Evolutionary conservation across 768 basidiomycete species (phyloP).

Genomic region (Mycena rosella): DNA sequence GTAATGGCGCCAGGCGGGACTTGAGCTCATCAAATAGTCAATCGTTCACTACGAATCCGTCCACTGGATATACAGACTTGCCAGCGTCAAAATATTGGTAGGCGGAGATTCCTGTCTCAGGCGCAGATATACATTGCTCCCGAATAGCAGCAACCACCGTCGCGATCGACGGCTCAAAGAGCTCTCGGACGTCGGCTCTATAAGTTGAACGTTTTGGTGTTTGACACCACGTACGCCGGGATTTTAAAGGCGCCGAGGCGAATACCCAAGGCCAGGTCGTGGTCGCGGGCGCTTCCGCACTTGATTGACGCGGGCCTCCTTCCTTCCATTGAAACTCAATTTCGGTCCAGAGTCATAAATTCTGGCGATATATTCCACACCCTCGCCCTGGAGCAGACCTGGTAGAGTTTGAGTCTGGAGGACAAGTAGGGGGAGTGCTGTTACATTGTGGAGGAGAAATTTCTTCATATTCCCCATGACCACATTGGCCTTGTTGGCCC

Average conservation of each 20-base stretch:
- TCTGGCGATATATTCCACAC: constrained; percentile 54
- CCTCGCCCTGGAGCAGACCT: constrained; percentile 66
- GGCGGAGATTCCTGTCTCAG: constrained; percentile 46
- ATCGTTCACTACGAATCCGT: constrained; percentile 65
- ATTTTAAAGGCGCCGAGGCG: constrained; percentile 62
- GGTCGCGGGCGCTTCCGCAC: constrained; percentile 59
- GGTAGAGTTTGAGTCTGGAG: constrained; percentile 1
- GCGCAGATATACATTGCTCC: constrained; percentile 46
- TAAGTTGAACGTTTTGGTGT: neutral
- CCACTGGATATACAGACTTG: constrained; percentile 61
- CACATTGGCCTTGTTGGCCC: constrained; percentile 43
- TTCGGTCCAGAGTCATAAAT: constrained; percentile 64
- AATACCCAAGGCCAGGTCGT: constrained; percentile 55
- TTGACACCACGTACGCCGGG: constrained; percentile 40
- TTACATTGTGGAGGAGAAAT: constrained; percentile 61
- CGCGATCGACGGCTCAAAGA: constrained; percentile 60
- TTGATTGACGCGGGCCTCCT: constrained; percentile 60
- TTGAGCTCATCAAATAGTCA: constrained; percentile 60
- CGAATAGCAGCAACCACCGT: constrained; percentile 51
- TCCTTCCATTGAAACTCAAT: constrained; percentile 53
- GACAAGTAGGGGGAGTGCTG: constrained; percentile 16
- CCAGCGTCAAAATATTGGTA: constrained; percentile 14
- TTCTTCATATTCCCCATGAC: constrained; percentile 57
- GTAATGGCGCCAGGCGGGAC: constrained; percentile 47
- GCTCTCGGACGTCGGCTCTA: constrained; percentile 54